Base-by-base conservation (phyloP, 352 stramenopile genomes). In the Globisporangium alternatum region DNA sequence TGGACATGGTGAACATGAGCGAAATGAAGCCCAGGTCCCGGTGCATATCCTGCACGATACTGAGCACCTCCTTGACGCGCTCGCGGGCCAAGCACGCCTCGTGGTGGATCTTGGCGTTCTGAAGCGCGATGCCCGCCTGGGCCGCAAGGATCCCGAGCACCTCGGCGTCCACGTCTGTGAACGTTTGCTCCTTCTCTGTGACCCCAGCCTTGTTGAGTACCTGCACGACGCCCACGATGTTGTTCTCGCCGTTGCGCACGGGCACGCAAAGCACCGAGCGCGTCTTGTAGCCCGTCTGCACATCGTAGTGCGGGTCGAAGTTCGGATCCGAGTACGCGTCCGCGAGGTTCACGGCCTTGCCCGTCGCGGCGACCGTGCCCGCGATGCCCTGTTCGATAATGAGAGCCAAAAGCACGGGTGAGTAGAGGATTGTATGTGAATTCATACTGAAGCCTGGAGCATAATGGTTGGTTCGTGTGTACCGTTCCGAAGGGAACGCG, bases 261-360 rank as follows among this genome's bases (percentile, higher is more conserved):
- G 96, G 96, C 10, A 95, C 80, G 30, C 88, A 97, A n/a, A 99
- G 71, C 61, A 98, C 92, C 35, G 81, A 96, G 33, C 78, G 81
- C 15, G 96, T 98, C 45, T 88, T 80, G 70, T 97, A 98, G 3
- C 93, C 95, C 12, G 91, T 98, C 57, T 91, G 75, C 48, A 92
- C 76, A 56, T 98, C 94, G 66, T 98, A 96, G 33, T 95, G 80
- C 54, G 78, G 80, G 64, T 98, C 93, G 67, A 99, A 99, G 57
- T 91, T 90, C 1, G 83, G 69, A 60, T 98, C 93, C n/a, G 91
- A 67, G 67, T 98, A 98, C 1, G 93, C 95, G 66, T 99, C 90
- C 6, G 67, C 72, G 55, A 98, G 96, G 70, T 97, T 97, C 59
- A 97, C 78, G 0, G 80, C 62, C 56, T 93, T 83, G 39, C 86